phyloP scores from a whole-genome alignment of 1,139 yeast species.

The Saccharomycopsis hybrid region DNA sequence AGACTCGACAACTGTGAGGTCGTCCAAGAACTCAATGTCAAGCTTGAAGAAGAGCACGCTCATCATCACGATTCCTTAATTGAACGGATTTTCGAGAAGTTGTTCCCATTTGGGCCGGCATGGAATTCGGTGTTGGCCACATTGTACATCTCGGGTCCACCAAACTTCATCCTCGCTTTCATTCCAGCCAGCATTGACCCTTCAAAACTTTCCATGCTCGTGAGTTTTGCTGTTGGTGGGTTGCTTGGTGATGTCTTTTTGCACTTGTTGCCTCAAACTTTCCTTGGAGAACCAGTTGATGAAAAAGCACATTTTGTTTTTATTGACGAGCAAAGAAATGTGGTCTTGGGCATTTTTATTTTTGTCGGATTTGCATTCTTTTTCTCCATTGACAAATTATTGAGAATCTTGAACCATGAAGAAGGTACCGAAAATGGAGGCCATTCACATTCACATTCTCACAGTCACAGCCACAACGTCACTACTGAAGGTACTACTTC shows the following conservation, averaged over 20 bases:
- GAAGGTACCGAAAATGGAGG: constrained; percentile 28
- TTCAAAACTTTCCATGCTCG: constrained; percentile 41
- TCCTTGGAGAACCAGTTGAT: constrained; percentile 43
- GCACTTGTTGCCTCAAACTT: constrained; percentile 59
- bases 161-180: constrained; percentile 46
- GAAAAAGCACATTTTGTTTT: constrained; percentile 35
- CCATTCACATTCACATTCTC: constrained; percentile 39
- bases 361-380: constrained; percentile 52
- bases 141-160: constrained; percentile 53
- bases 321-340: constrained; percentile 43
- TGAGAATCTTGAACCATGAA: constrained; percentile 42
- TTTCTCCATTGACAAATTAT: constrained; percentile 48
- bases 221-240: constrained; percentile 67
- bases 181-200: constrained; percentile 46
- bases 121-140: constrained; percentile 58
- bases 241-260: constrained; percentile 61
- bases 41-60: constrained; percentile 22
- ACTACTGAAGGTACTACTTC: constrained; percentile 26
- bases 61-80: constrained; percentile 23
- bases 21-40: constrained; percentile 31
- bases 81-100: constrained; percentile 30
- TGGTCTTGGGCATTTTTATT: constrained; percentile 44
- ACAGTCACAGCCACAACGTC: constrained; percentile 22
- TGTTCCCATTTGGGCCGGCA: constrained; percentile 50
- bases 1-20: constrained; percentile 32